Base-by-base conservation (phyloP, 1,284 basidiomycete genomes). In the Rhodofomes roseus region DNA sequence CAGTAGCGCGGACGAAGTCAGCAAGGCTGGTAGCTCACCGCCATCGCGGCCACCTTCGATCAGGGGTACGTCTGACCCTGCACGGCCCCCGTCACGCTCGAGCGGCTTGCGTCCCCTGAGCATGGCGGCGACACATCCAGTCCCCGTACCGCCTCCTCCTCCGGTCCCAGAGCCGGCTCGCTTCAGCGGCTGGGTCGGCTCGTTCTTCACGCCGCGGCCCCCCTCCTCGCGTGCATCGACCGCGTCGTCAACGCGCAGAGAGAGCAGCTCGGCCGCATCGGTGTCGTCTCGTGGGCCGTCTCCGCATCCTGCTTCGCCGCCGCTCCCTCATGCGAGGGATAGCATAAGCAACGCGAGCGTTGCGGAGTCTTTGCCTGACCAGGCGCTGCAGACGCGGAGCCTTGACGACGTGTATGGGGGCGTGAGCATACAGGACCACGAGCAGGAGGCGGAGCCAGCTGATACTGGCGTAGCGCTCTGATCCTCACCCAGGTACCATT, bases 1-100 rank as follows among this genome's bases (percentile, higher is more conserved):
- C 11, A 77, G 74, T 62, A 74, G 77, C 18, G 76, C 79, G 22
- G 74, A 81, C 12, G 83, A 84, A 56, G 78, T 83, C 22, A 74
- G 78, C 23, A 81, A 77, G 59, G 73, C 78, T 1, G 81, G 56
- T 54, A 63, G 57, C 44, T 57, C 55, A 4, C 48, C 57, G 14
- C 39, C 55, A n/a, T 60, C 62, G 14, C 60, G 60, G 36, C 61
- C 57, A 58, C 54, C 39, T 31, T 64, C 62, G 12, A n/a, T 59
- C 2, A 62, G 60, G 34, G 44, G 51, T 20, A 4, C 37, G 2
- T 50, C 29, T 39, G 55, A 61, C 29, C 56, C 56, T 16, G 56
- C 58, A 29, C 54, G 55, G 7, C 55, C 67, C n/a, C 63, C 62
- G 1, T 57, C 61, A 22, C 51, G 58, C 50, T 51, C 54, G 18